A percentile compares a stretch with the other conserved stretches of the same genome.
Conservation (phyloP, 495 filamentous ascomycete genomes). For the Aspergillus steynii region DNA sequence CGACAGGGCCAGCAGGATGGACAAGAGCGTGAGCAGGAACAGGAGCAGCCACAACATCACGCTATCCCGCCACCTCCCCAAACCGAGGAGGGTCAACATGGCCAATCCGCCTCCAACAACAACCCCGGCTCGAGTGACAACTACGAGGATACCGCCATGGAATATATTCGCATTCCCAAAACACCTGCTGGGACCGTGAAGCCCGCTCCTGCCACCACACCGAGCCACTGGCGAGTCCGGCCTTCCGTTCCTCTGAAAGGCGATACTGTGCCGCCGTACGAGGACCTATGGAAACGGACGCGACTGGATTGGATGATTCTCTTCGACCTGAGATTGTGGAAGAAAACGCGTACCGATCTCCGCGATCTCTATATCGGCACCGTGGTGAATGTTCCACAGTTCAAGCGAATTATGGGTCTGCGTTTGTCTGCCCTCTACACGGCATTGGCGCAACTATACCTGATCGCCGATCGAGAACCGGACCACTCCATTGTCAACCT, state of each 20-base stretch:
- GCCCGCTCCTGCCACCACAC: slow-evolving; percentile 46
- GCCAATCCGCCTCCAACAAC: slow-evolving; percentile 57
- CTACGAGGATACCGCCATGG: slow-evolving; percentile 13
- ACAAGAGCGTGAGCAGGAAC: slow-evolving; percentile 1
- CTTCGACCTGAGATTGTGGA: slow-evolving; percentile 97
- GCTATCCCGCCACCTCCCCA: slow-evolving; percentile 50
- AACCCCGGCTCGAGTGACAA: slow-evolving; percentile 59
- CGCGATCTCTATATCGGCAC: slow-evolving; percentile 95
- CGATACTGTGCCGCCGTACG: slow-evolving; percentile 64
- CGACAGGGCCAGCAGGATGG: slow-evolving; percentile 9
- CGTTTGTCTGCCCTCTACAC: slow-evolving; percentile 94
- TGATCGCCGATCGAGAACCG: slow-evolving; percentile 94
- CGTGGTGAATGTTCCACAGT: slow-evolving; percentile 89
- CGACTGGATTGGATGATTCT: slow-evolving; percentile 94
- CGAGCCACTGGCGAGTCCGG: slow-evolving; percentile 83
- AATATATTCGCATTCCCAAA: slow-evolving; percentile 39
- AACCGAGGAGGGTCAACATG: slow-evolving; percentile 25
- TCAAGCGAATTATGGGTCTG: slow-evolving; percentile 93
- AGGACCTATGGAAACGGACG: slow-evolving; percentile 83
- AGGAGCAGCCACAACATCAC: slow-evolving; percentile 8
- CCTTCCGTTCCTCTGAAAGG: slow-evolving; percentile 61
- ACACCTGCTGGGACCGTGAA: slow-evolving; percentile 38
- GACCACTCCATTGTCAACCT: slow-evolving; percentile 99
- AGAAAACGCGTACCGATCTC: slow-evolving; percentile 85
- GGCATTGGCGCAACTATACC: slow-evolving; percentile 86